These are phyloP conservation scores for Hypoxylon sp. DNA, from an alignment of 2,329 filamentous ascomycete species.

Conservation along the genomic window DNA sequence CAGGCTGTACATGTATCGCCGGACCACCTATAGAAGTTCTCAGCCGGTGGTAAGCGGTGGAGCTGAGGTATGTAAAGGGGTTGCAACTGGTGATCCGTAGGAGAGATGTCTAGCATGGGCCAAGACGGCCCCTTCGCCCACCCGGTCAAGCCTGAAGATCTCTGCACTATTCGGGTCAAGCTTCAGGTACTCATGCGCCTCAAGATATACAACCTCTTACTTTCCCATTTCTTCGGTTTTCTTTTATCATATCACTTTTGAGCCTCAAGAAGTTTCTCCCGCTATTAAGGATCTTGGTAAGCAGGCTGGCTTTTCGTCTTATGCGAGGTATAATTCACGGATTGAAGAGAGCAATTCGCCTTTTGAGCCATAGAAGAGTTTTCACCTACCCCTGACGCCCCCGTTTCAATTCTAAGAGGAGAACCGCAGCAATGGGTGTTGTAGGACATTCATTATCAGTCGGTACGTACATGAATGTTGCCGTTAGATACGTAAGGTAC, in stretches of 20 bases:
- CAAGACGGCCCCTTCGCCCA: slow-evolving; percentile 11
- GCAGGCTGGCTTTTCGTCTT: background rate
- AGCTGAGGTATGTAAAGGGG: slow-evolving; percentile 27
- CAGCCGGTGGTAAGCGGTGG: slow-evolving; percentile 39
- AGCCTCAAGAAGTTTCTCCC: background rate
- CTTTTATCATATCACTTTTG: slow-evolving; percentile 10
- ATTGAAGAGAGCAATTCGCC: background rate
- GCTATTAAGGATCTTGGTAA: slow-evolving; percentile 9
- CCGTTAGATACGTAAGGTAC: slow-evolving; percentile 15
- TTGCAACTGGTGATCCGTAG: slow-evolving; percentile 39
- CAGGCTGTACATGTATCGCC: slow-evolving; percentile 18
- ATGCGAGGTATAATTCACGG: background rate
- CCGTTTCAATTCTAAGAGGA: background rate
- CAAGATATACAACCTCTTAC: slow-evolving; percentile 12
- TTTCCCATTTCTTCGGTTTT: slow-evolving; percentile 6
- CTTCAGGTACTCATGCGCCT: slow-evolving; percentile 21
- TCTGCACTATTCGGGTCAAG: slow-evolving; percentile 26
- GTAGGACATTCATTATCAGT: slow-evolving; percentile 13
- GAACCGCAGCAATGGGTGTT: background rate
- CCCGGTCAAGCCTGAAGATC: slow-evolving; percentile 35
- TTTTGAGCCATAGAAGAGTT: background rate
- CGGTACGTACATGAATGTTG: slow-evolving; percentile 7
- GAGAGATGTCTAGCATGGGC: slow-evolving; percentile 28
- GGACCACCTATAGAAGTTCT: slow-evolving; percentile 9
- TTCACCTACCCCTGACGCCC: background rate